Base-by-base conservation (phyloP, 2,329 filamentous ascomycete species). In the Fusarium scirpi region DNA sequence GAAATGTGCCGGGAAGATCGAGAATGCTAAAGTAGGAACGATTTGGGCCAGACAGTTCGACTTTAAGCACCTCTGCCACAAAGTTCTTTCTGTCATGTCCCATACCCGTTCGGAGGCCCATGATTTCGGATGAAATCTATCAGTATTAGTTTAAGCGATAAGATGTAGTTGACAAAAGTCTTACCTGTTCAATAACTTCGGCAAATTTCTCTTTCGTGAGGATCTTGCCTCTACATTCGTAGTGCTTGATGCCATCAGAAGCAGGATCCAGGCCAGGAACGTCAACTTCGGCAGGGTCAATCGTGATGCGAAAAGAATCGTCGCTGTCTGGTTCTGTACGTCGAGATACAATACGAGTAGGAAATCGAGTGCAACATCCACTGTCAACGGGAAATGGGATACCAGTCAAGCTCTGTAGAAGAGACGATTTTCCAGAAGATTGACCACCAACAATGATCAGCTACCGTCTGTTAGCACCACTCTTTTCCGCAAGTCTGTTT, bases 391-490 rank as follows among this genome's bases (percentile, higher is more conserved):
- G 78, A 34, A 82, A 82, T 0, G 80, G 80, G 18, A 82, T 80
- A 5, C 78, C 79, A 2, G 78, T 81, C 53, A 82, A 61, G 22
- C 76, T 80, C 48, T 78, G 77, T 4, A 82, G 68, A 3, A 82
- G 70, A 8, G 80, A 81, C 0, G 80, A 82, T 25, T 82, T 82
- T 5, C 80, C 80, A 4, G 78, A 73, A 1, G 79, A 82, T 60
- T 82, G 80, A 1, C 76, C 74, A 3, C 80, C 80, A 0, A 81
- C 78, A 29, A 82, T 79, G 3, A 82, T 75, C 8, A 81, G 76
- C 78, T 80, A 15, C 8, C 2, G 2, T 1, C 4, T 25, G 18
- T 71, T 6, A 74, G 52, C 6, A 24, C 3, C 10, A n/a, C n/a
- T n/a, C n/a, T n/a, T 29, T 11, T 20, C n/a, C 8, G 3, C 7